Evolutionary conservation across 768 basidiomycete genomes (phyloP), one percentile per base, ranked within the genome.

Genomic region (Tylopilus sp.): DNA sequence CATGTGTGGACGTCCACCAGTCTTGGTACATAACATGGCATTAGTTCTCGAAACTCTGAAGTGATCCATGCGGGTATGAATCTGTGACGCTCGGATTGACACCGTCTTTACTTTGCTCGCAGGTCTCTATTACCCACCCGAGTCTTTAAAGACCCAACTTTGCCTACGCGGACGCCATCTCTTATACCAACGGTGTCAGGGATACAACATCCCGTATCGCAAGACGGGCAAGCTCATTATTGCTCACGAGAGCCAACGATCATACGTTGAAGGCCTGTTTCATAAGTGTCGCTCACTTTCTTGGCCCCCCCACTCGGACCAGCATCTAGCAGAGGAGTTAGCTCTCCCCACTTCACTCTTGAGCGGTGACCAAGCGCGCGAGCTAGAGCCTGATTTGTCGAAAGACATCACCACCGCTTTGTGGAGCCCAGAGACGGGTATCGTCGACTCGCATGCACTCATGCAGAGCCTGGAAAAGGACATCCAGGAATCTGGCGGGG

Each of bases 151-250:
- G 70, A 93, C 90, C 11, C 77, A 73, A 18, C 74, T 97, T 23
- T 98, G 94, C 64, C 75, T 95, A 25, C 84, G 90, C 36, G 95
- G 95, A 3, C 79, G 95, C 25, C 77, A 88, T 47, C 71, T 97
- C 57, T 76, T 98, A 55, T 98, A 98, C 62, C 74, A 83, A 21
- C 81, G 82, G 45, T 97, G 93, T 71, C 56, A 77, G 39, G 51
- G 65, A 13, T 68, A 84, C 55, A 73, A 76, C 42, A 81, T 98
- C 33, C 85, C 86, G 0, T 73, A 81, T 64, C 77, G 76, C 41
- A 88, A 86, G 66, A 80, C 82, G 0, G 92, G 94, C 36, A 99
- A 98, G 71, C 85, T 99, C 17, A 83, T 98, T 1, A 88, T 98
- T 36, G 95, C 91, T 0, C 80, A 75, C 17, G 68, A 73, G 17